These are phyloP conservation scores for Mycena olivaceomarginata DNA, from an alignment of 768 basidiomycete genomes.

Conservation along the genomic window DNA sequence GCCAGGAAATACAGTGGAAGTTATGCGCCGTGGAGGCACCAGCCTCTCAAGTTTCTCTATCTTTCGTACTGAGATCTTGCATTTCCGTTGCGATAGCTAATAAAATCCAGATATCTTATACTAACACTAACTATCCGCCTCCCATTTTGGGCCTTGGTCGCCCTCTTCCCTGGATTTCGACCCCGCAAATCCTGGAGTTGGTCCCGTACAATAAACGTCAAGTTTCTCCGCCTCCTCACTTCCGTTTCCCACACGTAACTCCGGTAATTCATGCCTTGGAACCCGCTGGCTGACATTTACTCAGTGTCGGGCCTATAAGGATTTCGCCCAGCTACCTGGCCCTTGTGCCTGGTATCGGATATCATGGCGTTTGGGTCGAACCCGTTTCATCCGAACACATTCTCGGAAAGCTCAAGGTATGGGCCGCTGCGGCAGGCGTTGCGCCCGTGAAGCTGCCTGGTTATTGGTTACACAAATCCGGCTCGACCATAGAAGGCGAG, in stretches of 20 bases:
- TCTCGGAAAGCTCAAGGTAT: slow-evolving; percentile 63
- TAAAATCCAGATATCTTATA: too few relatives aligned
- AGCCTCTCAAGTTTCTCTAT: slow-evolving; percentile 72
- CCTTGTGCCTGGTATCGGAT: slow-evolving; percentile 61
- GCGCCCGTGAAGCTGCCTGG: slow-evolving; percentile 68
- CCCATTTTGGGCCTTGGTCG: slow-evolving; percentile 68
- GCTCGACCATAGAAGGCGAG: slow-evolving; percentile 56
- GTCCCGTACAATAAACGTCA: slow-evolving; percentile 60
- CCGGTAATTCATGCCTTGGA: neutral
- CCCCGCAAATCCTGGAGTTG: slow-evolving; percentile 69
- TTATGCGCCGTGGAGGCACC: slow-evolving; percentile 52
- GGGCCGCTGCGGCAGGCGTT: slow-evolving; percentile 62
- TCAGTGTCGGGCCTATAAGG: slow-evolving; percentile 59
- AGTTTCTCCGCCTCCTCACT: slow-evolving; percentile 55
- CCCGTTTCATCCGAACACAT: slow-evolving; percentile 62
- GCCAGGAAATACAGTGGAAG: neutral
- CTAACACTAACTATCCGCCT: slow-evolving; percentile 64
- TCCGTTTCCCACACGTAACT: slow-evolving; percentile 10
- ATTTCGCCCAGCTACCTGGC: slow-evolving; percentile 61
- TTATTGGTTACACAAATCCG: slow-evolving; percentile 73
- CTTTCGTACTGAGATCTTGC: slow-evolving; percentile 60
- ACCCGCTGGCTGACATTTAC: slow-evolving; percentile 7
- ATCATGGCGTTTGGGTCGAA: slow-evolving; percentile 71
- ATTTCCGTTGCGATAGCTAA: too few relatives aligned
- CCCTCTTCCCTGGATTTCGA: slow-evolving; percentile 55